phyloP scores from a whole-genome alignment of 805 yeast species.

The Wickerhamomyces canadensis region DNA sequence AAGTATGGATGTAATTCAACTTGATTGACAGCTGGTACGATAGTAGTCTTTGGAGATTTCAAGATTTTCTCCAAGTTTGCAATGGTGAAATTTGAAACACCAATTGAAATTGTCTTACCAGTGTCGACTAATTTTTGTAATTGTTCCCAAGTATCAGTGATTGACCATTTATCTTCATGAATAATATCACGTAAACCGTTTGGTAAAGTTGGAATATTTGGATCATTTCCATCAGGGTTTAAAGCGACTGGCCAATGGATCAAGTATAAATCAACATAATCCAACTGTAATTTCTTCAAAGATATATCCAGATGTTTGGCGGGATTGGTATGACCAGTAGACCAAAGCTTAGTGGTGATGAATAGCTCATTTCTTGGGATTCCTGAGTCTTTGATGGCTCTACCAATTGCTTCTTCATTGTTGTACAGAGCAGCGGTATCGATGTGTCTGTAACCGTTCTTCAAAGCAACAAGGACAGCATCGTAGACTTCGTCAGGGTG shows the following conservation, averaged over 20 bases:
- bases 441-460: slow-evolving; percentile 49
- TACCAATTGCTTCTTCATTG: slow-evolving; percentile 48
- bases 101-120: not conserved
- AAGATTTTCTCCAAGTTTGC: slow-evolving; percentile 1
- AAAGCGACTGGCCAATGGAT: slow-evolving; percentile 74
- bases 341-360: slow-evolving; percentile 65
- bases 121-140: not conserved
- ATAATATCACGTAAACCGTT: slow-evolving; percentile 48
- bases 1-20: slow-evolving; percentile 1
- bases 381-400: slow-evolving; percentile 45
- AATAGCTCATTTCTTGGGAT: slow-evolving; percentile 57
- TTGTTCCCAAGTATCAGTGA: slow-evolving; percentile 5
- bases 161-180: slow-evolving; percentile 60
- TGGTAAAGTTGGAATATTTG: slow-evolving; percentile 2
- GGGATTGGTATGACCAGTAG: slow-evolving; percentile 34
- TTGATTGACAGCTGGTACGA: slow-evolving; percentile 1
- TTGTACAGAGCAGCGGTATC: slow-evolving; percentile 51
- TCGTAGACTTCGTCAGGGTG: slow-evolving; percentile 20
- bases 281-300: slow-evolving; percentile 53
- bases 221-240: slow-evolving; percentile 33
- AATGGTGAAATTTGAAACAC: slow-evolving; percentile 1
- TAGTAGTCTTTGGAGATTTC: slow-evolving; percentile 1
- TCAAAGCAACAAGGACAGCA: slow-evolving; percentile 1
- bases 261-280: slow-evolving; percentile 69
- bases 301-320: slow-evolving; percentile 50